phyloP scores from a whole-genome alignment of 768 basidiomycete species.

The Tephrocybe sp. region DNA sequence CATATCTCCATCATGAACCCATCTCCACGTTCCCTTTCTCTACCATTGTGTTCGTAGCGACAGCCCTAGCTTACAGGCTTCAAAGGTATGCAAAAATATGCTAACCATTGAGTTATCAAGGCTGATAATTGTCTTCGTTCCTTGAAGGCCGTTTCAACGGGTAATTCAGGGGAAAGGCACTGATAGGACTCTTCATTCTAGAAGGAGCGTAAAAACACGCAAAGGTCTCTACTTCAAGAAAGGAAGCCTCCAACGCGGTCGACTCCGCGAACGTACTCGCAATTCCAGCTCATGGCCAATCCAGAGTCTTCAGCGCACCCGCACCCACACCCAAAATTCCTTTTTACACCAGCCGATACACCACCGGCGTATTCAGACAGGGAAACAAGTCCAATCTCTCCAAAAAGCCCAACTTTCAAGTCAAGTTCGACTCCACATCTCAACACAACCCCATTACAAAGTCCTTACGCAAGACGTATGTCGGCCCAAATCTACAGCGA shows the following conservation, averaged over 20 bases:
- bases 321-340: conserved; percentile 15
- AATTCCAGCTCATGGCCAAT: conserved; percentile 12
- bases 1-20: no score
- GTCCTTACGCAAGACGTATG: conserved; percentile 9
- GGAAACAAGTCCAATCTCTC: conserved; percentile 15
- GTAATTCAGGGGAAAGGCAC: no score
- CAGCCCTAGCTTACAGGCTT: no score
- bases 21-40: no score
- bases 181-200: no score
- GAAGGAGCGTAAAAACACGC: background rate
- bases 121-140: no score
- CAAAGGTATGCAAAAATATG: no score
- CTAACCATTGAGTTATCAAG: no score
- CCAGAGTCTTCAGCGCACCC: conserved; percentile 13
- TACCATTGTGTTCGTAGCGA: no score
- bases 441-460: conserved; percentile 12
- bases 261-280: background rate
- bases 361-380: conserved; percentile 19
- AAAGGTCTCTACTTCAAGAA: background rate
- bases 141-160: no score
- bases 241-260: background rate
- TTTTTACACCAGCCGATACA: conserved; percentile 22
- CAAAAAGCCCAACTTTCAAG: conserved; percentile 18
- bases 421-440: conserved; percentile 23
- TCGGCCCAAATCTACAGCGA: conserved; percentile 25